Base-by-base conservation (phyloP, 202 grass and related monocot genomes). In the Eragrostis tef region DNA sequence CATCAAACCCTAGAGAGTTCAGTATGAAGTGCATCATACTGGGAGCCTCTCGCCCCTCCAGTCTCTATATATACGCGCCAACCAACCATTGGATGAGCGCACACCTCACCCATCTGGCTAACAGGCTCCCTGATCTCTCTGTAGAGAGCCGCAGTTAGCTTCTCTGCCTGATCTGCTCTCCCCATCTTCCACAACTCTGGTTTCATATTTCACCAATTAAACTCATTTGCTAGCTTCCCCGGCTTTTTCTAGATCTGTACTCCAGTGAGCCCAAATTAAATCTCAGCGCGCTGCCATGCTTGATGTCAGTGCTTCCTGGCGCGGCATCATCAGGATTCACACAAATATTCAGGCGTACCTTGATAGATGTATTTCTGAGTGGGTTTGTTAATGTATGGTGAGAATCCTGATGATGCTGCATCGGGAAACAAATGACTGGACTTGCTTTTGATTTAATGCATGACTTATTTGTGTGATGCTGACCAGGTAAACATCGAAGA, bases 371-470 rank as follows among this genome's bases (percentile, higher is more conserved):
- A 14, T 9, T 25, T 42, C 7, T 43, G 27, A 4, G 3, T 67
- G 0, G 4, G 53, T 54, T 9, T 26, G 46, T 24, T 54, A 10
- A 12, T 56, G 21, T 54, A 12, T 24, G 47, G 64, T 79, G 77
- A 44, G 77, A 79, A 79, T 79, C 77, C 48, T 79, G 77, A 79
- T 79, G 77, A 79, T 79, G 77, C 63, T 79, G 77, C 77, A 79
- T 8, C 51, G 19, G 77, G 39, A 10, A 56, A 56, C 27, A 79
- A 43, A 12, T 79, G 77, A 68, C 77, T 39, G 4, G 9, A 41
- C 20, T 79, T 11, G 11, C 6, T 1, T 43, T 24, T 42, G 20
- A 43, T 54, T 66, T 64, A 11, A 66, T 66, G 19, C 11, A 4
- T 14, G 6, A 65, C 29, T 31, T 31, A 31, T 31, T 1, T 31